These are phyloP conservation scores for Blakeslea trispora DNA, from an alignment of 371 early-diverging fungal species.

Conservation along the genomic window DNA sequence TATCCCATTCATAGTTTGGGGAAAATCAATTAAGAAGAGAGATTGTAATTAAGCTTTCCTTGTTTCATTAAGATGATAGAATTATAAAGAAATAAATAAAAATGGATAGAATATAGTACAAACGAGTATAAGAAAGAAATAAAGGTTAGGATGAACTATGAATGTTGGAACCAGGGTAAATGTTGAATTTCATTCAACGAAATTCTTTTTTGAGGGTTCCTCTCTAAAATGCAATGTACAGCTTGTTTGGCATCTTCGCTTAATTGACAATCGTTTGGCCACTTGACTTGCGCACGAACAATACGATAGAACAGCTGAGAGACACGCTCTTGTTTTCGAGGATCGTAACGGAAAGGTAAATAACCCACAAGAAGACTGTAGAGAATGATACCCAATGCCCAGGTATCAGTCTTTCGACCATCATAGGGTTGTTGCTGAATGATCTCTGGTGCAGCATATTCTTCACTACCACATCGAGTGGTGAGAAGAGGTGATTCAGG, in stretches of 20 bases:
- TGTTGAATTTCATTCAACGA: conserved; percentile 33
- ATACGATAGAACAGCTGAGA: conserved; percentile 54
- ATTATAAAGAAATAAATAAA: conserved; percentile 3
- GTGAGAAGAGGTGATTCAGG: conserved; percentile 43
- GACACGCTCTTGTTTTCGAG: conserved; percentile 40
- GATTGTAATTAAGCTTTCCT: too few relatives aligned
- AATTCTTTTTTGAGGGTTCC: conserved; percentile 44
- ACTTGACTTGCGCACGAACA: conserved; percentile 43
- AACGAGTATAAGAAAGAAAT: neutral
- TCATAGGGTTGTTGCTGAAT: conserved; percentile 67
- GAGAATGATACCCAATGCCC: conserved; percentile 75
- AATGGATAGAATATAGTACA: conserved; percentile 1
- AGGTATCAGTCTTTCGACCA: conserved; percentile 67
- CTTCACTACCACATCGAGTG: conserved; percentile 72
- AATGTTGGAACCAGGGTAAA: conserved; percentile 37
- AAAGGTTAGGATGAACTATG: neutral
- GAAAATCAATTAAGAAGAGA: too few relatives aligned
- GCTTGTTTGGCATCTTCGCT: conserved; percentile 39
- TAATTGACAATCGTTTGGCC: conserved; percentile 35
- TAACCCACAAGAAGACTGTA: conserved; percentile 60
- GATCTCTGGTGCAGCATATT: conserved; percentile 89
- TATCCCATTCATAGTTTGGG: too few relatives aligned
- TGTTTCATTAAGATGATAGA: too few relatives aligned
- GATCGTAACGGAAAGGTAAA: conserved; percentile 58
- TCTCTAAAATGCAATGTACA: conserved; percentile 38